Evolutionary conservation across 2,329 filamentous ascomycete genomes (phyloP).

Genomic region (Ceratocystis smalleyi): DNA sequence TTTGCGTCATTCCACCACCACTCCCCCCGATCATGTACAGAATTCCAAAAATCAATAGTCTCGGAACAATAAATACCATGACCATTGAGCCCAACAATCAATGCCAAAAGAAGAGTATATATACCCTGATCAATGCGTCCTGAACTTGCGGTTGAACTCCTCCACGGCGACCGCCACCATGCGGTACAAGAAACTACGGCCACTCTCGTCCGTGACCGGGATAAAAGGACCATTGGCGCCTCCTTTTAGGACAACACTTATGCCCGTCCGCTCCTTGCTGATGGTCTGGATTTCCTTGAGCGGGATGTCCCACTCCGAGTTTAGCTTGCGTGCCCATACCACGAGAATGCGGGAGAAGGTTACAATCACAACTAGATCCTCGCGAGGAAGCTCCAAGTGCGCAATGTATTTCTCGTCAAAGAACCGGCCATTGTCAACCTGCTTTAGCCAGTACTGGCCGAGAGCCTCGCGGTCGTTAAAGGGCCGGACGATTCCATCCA

Average conservation of each 20-base stretch:
- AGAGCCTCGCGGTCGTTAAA: conserved; percentile 91
- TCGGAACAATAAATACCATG: too few relatives aligned
- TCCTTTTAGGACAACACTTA: conserved; percentile 75
- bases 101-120: background rate
- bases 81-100: background rate
- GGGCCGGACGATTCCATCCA: conserved; percentile 83
- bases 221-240: conserved; percentile 91
- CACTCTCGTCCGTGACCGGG: conserved; percentile 76
- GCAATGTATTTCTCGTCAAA: conserved; percentile 97
- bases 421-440: conserved; percentile 90
- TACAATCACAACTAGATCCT: conserved; percentile 80
- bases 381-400: conserved; percentile 76
- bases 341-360: conserved; percentile 80
- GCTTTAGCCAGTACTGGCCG: conserved; percentile 97
- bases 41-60: too few relatives aligned
- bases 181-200: conserved; percentile 45
- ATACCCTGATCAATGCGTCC: conserved; percentile 18
- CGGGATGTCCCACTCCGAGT: conserved; percentile 88
- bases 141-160: conserved; percentile 50
- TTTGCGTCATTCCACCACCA: too few relatives aligned
- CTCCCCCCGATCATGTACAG: too few relatives aligned
- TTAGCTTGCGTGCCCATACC: conserved; percentile 69
- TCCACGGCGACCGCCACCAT: conserved; percentile 52
- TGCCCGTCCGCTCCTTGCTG: conserved; percentile 84
- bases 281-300: conserved; percentile 95